Evolutionary conservation across 1,284 basidiomycete genomes (phyloP), one percentile per base, ranked within the genome.

Genomic region (Cutaneotrichosporon mucoides): DNA sequence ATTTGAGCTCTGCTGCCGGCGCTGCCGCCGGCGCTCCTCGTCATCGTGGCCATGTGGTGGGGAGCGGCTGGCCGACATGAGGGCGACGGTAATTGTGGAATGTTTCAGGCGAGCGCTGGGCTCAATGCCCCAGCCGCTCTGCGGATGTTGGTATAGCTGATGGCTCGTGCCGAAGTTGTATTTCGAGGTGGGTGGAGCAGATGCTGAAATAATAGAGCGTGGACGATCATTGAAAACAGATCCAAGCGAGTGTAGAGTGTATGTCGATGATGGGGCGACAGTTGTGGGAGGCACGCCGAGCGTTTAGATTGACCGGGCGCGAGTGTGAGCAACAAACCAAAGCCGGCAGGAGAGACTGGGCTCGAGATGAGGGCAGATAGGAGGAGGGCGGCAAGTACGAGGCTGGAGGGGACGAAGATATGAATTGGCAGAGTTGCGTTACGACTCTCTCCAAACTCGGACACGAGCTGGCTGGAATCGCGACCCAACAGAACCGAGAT

Each of bases 1-100:
- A 24, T 24, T 24, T 24, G 24, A 24, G 24, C 24, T 24, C 24
- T 24, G 24, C 24, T 24, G 24, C 24, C 24, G 24, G 24, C 24
- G 24, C 24, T 16, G 36, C 15, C 13, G 9, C 15, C 2, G 15
- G 6, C 38, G 49, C 46, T 51, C 49, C 15, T 51, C 38, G n/a
- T 41, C 49, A 12, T 40, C 49, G 38, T 24, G 15, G 11, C 16
- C 37, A 13, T 38, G 49, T 51, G 49, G 38, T 38, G 38, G 49
- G 16, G 49, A 41, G 15, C 49, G 49, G 33, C 38, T 51, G 37
- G 49, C 49, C 49, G 49, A 51, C 49, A 51, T 51, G 49, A 40
- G 49, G 49, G 16, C 37, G 49, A 48, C 34, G 46, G 46, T 48
- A 36, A 48, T 48, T 24, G 13, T 36, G 12, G 13, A 13, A 13